A percentile compares a stretch with the other conserved stretches of the same genome.
Conservation (phyloP, 148 eudicot species). For the Hydrangea macrophylla region DNA sequence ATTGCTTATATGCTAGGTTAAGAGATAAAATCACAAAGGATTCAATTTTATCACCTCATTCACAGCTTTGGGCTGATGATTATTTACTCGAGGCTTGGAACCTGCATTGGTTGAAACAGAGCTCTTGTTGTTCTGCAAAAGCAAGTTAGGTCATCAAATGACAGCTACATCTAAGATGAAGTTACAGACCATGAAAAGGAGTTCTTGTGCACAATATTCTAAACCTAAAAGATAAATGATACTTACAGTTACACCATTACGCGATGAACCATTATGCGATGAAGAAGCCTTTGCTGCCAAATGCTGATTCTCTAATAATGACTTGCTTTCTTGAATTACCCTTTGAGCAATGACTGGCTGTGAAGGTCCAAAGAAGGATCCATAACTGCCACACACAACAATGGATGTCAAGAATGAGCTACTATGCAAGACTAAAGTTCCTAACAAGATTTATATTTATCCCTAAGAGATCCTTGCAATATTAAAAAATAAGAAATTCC, state of each 20-base stretch:
- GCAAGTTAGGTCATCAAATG: not conserved
- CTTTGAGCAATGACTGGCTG: slow-evolving; percentile 85
- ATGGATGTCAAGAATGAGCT: not conserved
- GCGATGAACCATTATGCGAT: slow-evolving; percentile 33
- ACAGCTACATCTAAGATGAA: not conserved
- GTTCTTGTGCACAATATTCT: no score
- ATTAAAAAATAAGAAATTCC: not conserved
- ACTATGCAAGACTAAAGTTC: not conserved
- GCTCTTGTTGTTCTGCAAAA: slow-evolving; percentile 47
- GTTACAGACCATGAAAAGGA: no score
- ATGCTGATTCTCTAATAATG: slow-evolving; percentile 75
- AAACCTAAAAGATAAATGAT: no score
- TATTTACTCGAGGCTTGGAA: slow-evolving; percentile 39
- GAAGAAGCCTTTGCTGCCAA: slow-evolving; percentile 52
- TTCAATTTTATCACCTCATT: slow-evolving; percentile 35
- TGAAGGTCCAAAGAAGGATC: slow-evolving; percentile 91
- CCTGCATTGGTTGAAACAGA: slow-evolving; percentile 28
- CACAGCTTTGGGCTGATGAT: slow-evolving; percentile 18
- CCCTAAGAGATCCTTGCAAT: not conserved
- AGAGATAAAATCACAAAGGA: not conserved
- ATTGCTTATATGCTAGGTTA: not conserved
- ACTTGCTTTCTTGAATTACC: slow-evolving; percentile 87
- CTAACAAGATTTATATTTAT: not conserved
- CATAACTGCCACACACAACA: slow-evolving; percentile 55
- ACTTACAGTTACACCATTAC: no score